Conservation (phyloP, 2,329 filamentous ascomycete species). For the Aspergillus ochraceus region DNA sequence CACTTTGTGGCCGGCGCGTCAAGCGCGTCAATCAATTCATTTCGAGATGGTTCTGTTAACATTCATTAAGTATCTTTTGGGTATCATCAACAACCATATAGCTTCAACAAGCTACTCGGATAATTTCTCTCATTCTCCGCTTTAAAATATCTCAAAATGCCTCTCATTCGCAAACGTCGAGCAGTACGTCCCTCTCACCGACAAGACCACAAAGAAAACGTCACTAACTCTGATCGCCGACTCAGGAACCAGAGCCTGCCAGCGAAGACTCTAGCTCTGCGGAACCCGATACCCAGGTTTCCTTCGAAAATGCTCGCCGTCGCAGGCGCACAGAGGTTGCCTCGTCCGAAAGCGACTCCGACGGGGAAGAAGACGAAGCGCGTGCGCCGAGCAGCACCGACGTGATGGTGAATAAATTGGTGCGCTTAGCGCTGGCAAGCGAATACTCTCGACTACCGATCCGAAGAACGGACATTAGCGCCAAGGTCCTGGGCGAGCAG, state of each 20-base stretch:
- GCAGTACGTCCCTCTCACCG: slow-evolving; percentile 24
- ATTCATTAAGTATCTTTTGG: too few relatives aligned
- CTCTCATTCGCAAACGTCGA: slow-evolving; percentile 30
- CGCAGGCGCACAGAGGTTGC: slow-evolving; percentile 15
- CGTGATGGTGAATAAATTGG: slow-evolving; percentile 60
- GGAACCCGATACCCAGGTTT: slow-evolving; percentile 2
- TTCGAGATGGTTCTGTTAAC: neutral
- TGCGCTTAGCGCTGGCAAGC: slow-evolving; percentile 61
- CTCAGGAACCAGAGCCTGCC: slow-evolving; percentile 7
- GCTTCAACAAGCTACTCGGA: neutral
- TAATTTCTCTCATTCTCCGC: neutral
- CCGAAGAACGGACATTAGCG: slow-evolving; percentile 57
- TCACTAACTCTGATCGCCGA: neutral
- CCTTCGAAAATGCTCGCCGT: slow-evolving; percentile 7
- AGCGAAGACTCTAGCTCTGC: slow-evolving; percentile 11
- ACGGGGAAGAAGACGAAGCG: slow-evolving; percentile 18
- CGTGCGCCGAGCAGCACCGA: slow-evolving; percentile 31
- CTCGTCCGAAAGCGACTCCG: slow-evolving; percentile 12
- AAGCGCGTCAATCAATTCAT: slow-evolving; percentile 17
- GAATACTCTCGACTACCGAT: slow-evolving; percentile 61
- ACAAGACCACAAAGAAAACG: neutral
- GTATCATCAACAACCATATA: too few relatives aligned
- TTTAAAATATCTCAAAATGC: slow-evolving; percentile 21
- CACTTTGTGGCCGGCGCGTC: slow-evolving; percentile 18
- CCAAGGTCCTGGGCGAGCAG: slow-evolving; percentile 69